Evolutionary conservation across 2,329 filamentous ascomycete species (phyloP).

Genomic region (Lasiodiplodia gonubiensis): DNA sequence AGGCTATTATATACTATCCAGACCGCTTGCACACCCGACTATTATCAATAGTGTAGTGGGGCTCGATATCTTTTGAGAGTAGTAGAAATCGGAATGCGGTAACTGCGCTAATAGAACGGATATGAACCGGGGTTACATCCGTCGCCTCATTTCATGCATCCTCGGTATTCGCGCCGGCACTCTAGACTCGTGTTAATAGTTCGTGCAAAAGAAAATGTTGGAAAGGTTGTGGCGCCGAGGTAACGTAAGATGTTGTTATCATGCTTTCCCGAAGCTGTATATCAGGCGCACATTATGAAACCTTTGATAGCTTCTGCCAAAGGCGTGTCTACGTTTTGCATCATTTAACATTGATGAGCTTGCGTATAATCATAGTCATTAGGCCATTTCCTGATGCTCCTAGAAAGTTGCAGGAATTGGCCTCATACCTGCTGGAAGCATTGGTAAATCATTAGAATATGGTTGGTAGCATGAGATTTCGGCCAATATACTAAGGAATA

Average conservation of each 20-base stretch:
- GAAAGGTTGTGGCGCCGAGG: background rate
- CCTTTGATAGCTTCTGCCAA: too few relatives aligned
- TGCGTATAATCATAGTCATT: too few relatives aligned
- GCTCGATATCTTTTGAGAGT: background rate
- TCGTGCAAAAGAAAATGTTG: background rate
- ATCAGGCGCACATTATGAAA: background rate
- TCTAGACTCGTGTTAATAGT: background rate
- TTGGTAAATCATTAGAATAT: too few relatives aligned
- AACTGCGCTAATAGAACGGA: background rate
- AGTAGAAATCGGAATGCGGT: background rate
- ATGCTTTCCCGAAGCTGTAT: background rate
- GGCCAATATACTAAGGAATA: background rate
- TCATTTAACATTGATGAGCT: too few relatives aligned
- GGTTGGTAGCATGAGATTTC: background rate
- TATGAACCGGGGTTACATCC: background rate
- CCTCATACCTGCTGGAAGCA: too few relatives aligned
- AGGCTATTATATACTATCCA: background rate
- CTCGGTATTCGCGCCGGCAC: background rate
- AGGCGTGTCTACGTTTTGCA: too few relatives aligned
- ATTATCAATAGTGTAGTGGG: slow-evolving; percentile 17
- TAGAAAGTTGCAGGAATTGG: too few relatives aligned
- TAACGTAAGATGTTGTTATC: background rate
- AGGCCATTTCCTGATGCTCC: too few relatives aligned
- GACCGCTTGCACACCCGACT: background rate
- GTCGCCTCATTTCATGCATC: background rate